Evolutionary conservation across 768 basidiomycete genomes (phyloP), one percentile per base, ranked within the genome.

Genomic region (Boletus pseudo-olivaceus): DNA sequence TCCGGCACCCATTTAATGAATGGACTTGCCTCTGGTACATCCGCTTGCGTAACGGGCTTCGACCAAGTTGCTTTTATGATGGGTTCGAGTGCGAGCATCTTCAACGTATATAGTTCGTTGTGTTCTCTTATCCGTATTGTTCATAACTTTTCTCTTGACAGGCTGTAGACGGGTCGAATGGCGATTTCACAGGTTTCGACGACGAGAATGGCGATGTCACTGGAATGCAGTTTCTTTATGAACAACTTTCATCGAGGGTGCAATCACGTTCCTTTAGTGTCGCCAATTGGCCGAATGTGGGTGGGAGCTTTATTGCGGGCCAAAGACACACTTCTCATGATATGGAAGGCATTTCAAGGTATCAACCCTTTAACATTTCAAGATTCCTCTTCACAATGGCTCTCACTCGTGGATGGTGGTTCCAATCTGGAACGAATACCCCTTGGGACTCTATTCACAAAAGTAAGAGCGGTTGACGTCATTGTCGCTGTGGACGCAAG

Each of bases 61-160:
- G 88, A 92, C 63, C 87, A 87, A 66, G 80, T 78, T 0, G 79
- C 78, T 0, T 93, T 90, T 65, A 66, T 92, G 33, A 85, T 90
- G 76, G 90, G 87, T 9, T 82, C 82, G 3, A 90, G 88, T 35
- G 81, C 87, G 17, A 85, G 79, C 59, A 66, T 87, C 26, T 88
- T 88, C 70, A 84, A 84, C 58, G 83, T 82, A 58, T 52, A 73
- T 58, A 8, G 4, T 27, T 34, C 14, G 40, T 47, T 30, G 14
- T 23, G 7, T 7, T 37, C 4, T 27, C 11, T 52, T 19, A 0
- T 26, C 2, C 29, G 10, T 19, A 6, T 30, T 34, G 35, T 38
- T 54, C 34, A 55, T 26, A 14, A 48, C 53, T 15, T 42, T 17
- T 41, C 9, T n/a, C 59, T 27, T 51, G 81, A 81, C 77, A 82